phyloP scores from a whole-genome alignment of 805 yeast species.

The Komagataella mondaviorum region DNA sequence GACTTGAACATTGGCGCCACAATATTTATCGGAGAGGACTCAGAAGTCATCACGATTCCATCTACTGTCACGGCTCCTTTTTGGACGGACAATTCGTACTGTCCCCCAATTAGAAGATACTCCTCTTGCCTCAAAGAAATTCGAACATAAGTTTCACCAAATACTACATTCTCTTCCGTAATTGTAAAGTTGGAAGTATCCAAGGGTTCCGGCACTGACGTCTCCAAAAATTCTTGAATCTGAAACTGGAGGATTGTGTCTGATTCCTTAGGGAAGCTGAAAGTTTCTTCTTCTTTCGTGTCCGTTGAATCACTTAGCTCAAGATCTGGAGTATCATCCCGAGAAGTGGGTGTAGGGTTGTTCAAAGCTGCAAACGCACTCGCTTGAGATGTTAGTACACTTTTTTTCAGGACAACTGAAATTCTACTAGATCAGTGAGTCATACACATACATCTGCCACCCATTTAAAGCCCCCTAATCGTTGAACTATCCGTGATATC shows the following conservation, averaged over 20 bases:
- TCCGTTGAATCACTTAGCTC: neutral
- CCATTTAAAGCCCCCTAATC: neutral
- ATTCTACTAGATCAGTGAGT: neutral
- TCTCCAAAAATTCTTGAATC: neutral
- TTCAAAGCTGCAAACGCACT: constrained; percentile 20
- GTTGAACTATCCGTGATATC: neutral
- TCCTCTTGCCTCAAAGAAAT: constrained; percentile 31
- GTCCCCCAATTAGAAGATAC: constrained; percentile 32
- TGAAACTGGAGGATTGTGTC: neutral
- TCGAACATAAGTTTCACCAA: constrained; percentile 16
- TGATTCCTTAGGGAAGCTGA: neutral
- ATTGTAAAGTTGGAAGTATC: constrained; percentile 23
- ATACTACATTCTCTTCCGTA: constrained; percentile 22
- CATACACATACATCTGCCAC: neutral
- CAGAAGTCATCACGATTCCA: constrained; percentile 19
- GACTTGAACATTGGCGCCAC: constrained; percentile 19
- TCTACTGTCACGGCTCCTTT: constrained; percentile 35
- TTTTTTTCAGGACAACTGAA: neutral
- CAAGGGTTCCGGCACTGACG: neutral
- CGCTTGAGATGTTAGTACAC: constrained; percentile 3
- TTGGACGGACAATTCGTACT: constrained; percentile 25
- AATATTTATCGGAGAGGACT: constrained; percentile 15
- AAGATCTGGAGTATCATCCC: constrained; percentile 5
- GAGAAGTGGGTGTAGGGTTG: constrained; percentile 4
- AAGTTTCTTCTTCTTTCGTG: neutral